Evolutionary conservation across 2,329 filamentous ascomycete genomes (phyloP), one percentile per base, ranked within the genome.

Genomic region (Aureobasidium mangrovei): DNA sequence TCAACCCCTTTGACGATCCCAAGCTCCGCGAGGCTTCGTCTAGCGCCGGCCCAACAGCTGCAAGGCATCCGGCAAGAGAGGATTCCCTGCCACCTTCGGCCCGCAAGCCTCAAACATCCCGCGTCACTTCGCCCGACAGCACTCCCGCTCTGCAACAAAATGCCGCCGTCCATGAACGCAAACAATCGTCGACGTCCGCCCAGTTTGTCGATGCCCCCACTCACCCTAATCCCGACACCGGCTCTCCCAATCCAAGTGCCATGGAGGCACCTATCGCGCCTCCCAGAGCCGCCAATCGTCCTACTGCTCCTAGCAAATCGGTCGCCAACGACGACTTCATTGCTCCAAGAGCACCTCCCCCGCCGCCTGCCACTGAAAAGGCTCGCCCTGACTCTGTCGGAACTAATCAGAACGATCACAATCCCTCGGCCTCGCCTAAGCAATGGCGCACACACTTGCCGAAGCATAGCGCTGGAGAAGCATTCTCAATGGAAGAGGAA

Each of bases 401-500:
- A 60, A 74, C 71, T 27, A 60, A 69, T 39, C 71, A 70, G 41
- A 76, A 68, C 58, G 71, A 65, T 56, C 66, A 62, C 18, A 47
- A 55, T 36, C 56, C 59, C 59, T 59, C 62, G 47, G 65, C 65
- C 61, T 18, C 49, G 64, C 51, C 63, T 58, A 29, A 66, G 63
- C 51, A 60, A 65, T 53, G 62, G 63, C 46, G 55, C 18, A 49
- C 53, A 33, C 52, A 55, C 9, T 60, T 73, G 46, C 74, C 74
- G 9, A 72, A 73, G 36, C 73, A 81, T 58, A 95, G 86, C 69
- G 79, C 81, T 41, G 88, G 88, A 51, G 88, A 84, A 53, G 90
- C 95, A 60, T 93, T 96, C 65, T 93, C 86, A 57, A 83, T 95
- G 84, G 91, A 97, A 60, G 91, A 96, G 69, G 93, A 97, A 66